Base-by-base conservation (phyloP, 768 basidiomycete genomes). In the Hygrocybe punicea region DNA sequence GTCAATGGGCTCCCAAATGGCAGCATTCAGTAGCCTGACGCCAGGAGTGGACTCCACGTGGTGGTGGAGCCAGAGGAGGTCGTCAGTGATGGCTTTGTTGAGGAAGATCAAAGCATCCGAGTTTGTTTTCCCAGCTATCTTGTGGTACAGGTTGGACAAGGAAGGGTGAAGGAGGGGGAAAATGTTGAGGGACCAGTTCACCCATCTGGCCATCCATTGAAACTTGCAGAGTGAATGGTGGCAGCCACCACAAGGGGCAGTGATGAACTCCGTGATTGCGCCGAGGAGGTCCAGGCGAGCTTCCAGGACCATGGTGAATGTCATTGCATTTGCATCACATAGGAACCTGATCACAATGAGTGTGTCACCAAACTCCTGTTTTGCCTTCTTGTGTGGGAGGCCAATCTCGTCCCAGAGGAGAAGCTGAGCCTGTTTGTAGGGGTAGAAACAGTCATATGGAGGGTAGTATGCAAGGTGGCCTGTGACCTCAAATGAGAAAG, bases 301-400 rank as follows among this genome's bases (percentile, higher is more conserved):
- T 4, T 58, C 39, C 0, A 14, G 9, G 1, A 58, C 33, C 34
- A 71, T 56, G 0, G 69, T 62, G 51, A 74, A 58, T 0, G 67
- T 69, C n/a, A n/a, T n/a, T n/a, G n/a, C n/a, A n/a, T n/a, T n/a
- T n/a, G n/a, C n/a, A n/a, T n/a, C n/a, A n/a, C 66, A 76, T 69
- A 0, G 44, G 54, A 76, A 74, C n/a, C 79, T 74, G 56, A 79
- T 72, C 58, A 79, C 70, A 1, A 62, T 61, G 16, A 80, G 67
- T 0, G 34, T 6, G 0, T 37, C 6, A 0, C 74, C 76, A n/a
- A 17, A 71, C 0, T 75, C 8, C 58, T 81, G 80, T 56, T 80
- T 81, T 2, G 47, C 34, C 11, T 64, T 55, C 11, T 75, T 67
- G 59, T 79, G 75, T 76, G n/a, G n/a, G 10, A 78, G 63, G 0